Base-by-base conservation (phyloP, 2,329 filamentous ascomycete species). In the Cephalotrichum gorgonifer region DNA sequence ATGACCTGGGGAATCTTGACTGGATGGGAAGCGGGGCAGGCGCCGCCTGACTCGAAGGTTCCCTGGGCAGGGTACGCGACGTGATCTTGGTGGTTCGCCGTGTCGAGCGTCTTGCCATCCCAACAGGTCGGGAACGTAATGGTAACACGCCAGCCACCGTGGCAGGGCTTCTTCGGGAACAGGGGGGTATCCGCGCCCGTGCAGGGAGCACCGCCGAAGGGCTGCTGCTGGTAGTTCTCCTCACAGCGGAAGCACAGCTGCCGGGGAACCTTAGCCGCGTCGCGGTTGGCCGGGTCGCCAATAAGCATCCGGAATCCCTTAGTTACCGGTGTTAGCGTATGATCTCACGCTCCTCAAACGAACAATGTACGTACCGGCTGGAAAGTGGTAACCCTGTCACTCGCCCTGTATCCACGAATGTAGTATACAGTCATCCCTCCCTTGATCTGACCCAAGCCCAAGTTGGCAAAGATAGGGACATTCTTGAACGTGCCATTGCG, bases 381-480 rank as follows among this genome's bases (percentile, higher is more conserved):
- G 58, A 72, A 72, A 9, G 66, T 66, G 0, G 66, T 72, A 27
- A 72, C 64, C 35, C 60, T 62, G 15, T 58, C 58, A 39, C 65
- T 63, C 25, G 14, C 31, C 20, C 41, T 44, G 48, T 50, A 50
- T 6, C 38, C 38, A 11, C 60, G 59, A 25, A 69, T 67, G 47
- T 70, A 70, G 58, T 72, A 71, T 25, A 71, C 61, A 45, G 70
- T 68, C 39, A 71, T 62, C 48, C 68, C 68, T 42, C 68, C 67
- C 25, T 50, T 22, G 47, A 44, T 44, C 33, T 50, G 43, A 5
- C 50, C 43, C 72, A 80, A 85, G 52, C 74, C 73, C 31, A 69
- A 54, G 54, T 72, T 76, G 62, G 76, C 76, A 44, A 80, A 85
- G 63, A 83, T 83, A 56, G 86, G 59, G 43, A 88, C 78, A 56